These are phyloP conservation scores for Aspergillus puulaauensis DNA, from an alignment of 2,329 filamentous ascomycete genomes.

Conservation along the genomic window DNA sequence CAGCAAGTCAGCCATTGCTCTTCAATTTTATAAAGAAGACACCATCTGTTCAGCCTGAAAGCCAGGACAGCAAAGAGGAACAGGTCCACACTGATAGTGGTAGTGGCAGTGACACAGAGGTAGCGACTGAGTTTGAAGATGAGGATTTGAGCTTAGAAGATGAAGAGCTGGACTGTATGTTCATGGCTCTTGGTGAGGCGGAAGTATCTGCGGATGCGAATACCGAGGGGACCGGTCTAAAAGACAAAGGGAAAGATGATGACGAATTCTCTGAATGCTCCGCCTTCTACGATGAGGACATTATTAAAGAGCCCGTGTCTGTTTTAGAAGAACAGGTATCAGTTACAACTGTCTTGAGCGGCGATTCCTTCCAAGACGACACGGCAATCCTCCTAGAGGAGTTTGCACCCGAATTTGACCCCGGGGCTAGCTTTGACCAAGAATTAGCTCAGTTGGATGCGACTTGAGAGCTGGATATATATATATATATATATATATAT, in stretches of 20 bases:
- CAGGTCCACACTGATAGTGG: conserved; percentile 14
- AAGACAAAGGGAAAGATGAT: background rate
- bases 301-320: conserved; percentile 24
- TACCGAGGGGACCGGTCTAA: background rate
- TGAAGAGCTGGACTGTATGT: conserved; percentile 18
- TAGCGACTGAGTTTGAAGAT: background rate
- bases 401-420: conserved; percentile 21
- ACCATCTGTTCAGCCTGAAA: conserved; percentile 4
- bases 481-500: background rate
- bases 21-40: conserved; percentile 31
- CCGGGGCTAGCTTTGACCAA: conserved; percentile 20
- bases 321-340: background rate
- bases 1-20: conserved; percentile 36
- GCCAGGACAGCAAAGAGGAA: conserved; percentile 12
- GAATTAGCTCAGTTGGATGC: conserved; percentile 19
- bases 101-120: conserved; percentile 20
- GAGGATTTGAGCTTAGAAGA: conserved; percentile 13
- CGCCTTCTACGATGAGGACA: conserved; percentile 30
- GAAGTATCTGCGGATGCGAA: conserved; percentile 9
- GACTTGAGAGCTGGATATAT: conserved; percentile 8
- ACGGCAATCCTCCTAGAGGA: conserved; percentile 31
- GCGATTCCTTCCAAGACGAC: conserved; percentile 36
- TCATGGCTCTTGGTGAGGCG: background rate
- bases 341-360: conserved; percentile 10
- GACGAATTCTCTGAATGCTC: conserved; percentile 36